Evolutionary conservation across 192 early-diverging fungal genomes (phyloP).

Genomic region (Linnemannia zychae): DNA sequence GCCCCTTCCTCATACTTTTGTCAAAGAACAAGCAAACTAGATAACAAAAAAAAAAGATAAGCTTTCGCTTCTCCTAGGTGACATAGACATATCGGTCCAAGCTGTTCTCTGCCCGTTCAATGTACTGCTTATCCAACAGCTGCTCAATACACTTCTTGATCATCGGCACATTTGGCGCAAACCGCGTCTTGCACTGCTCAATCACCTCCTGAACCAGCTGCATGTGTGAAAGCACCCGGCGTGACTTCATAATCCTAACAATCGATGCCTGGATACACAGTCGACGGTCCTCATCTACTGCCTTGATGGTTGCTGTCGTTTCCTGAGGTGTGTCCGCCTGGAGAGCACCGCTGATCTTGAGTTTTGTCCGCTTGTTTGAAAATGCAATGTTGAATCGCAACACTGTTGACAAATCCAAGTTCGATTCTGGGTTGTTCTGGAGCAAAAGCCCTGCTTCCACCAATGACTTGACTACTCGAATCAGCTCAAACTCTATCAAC

Average conservation of each 20-base stretch:
- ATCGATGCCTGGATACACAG: conserved; percentile 88
- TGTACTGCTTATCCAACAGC: conserved; percentile 88
- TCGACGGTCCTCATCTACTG: conserved; percentile 85
- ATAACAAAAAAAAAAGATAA: not conserved
- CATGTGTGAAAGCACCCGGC: conserved; percentile 74
- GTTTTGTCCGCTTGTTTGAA: conserved; percentile 83
- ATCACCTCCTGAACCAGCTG: conserved; percentile 83
- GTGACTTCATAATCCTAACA: conserved; percentile 90
- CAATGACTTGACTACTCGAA: conserved; percentile 71
- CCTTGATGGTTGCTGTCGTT: conserved; percentile 63
- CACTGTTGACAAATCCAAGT: conserved; percentile 18
- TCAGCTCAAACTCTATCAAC: conserved; percentile 67
- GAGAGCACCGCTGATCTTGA: conserved; percentile 75
- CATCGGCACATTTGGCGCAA: conserved; percentile 76
- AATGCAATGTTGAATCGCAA: conserved; percentile 37
- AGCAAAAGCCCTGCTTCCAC: conserved; percentile 36
- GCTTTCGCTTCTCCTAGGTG: conserved; percentile 43
- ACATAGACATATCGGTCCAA: conserved; percentile 78
- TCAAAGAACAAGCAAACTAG: not conserved
- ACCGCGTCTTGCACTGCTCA: conserved; percentile 75
- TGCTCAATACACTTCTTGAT: conserved; percentile 91
- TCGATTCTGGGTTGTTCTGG: not conserved
- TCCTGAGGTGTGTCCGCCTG: conserved; percentile 75
- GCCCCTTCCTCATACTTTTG: not conserved
- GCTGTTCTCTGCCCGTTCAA: conserved; percentile 69